phyloP scores from a whole-genome alignment of 2,329 filamentous ascomycete genomes.

The Clarireedia paspali region DNA sequence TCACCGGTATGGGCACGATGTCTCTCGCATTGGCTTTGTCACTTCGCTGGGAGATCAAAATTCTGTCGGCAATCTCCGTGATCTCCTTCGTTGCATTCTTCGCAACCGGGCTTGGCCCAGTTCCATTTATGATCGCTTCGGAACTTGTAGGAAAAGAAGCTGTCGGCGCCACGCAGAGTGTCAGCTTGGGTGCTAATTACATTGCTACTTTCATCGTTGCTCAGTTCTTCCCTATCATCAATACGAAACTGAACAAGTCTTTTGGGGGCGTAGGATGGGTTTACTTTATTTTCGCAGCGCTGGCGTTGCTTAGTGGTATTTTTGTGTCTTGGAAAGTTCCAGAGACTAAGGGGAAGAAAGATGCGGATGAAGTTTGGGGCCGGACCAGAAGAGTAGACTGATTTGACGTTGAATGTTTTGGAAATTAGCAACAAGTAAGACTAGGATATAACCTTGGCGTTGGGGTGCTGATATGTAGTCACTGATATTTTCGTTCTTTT shows the following conservation, averaged over 20 bases:
- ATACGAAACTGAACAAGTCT: conserved; percentile 57
- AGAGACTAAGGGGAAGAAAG: conserved; percentile 80
- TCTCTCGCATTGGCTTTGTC: conserved; percentile 72
- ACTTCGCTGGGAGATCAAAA: conserved; percentile 64
- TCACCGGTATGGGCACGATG: conserved; percentile 74
- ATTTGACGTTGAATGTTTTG: neutral
- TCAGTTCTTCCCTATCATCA: conserved; percentile 88
- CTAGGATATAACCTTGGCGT: neutral
- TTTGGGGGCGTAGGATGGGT: conserved; percentile 70
- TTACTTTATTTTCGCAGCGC: conserved; percentile 81
- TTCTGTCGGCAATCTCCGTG: conserved; percentile 73
- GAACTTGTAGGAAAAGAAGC: conserved; percentile 88
- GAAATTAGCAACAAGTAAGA: no score
- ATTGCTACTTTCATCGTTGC: conserved; percentile 86
- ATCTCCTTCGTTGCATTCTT: conserved; percentile 85
- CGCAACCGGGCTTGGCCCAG: conserved; percentile 81
- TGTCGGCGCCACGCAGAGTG: conserved; percentile 84
- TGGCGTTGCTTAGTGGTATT: conserved; percentile 59
- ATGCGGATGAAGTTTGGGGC: conserved; percentile 88
- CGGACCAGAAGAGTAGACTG: conserved; percentile 38
- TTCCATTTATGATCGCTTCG: conserved; percentile 88
- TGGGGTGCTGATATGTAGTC: neutral
- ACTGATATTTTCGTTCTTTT: neutral
- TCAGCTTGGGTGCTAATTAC: conserved; percentile 82
- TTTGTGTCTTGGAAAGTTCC: conserved; percentile 74